Conservation (phyloP, 2,329 filamentous ascomycete genomes). For the Drechslerella dactyloides region DNA sequence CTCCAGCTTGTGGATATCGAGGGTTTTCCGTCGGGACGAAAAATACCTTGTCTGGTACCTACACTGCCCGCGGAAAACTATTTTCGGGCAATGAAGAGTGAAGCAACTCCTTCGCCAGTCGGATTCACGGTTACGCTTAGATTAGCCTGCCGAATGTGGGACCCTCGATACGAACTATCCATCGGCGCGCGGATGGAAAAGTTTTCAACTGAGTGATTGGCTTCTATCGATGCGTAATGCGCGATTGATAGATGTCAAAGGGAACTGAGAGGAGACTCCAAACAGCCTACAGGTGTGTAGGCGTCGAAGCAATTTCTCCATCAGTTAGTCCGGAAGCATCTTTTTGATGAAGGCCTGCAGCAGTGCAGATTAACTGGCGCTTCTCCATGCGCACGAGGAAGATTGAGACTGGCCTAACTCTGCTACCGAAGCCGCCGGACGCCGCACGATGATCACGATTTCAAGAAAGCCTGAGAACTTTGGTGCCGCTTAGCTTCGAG, state of each 20-base stretch:
- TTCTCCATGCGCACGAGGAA: slow-evolving; percentile 45
- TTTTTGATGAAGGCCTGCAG: slow-evolving; percentile 42
- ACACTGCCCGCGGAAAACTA: neutral
- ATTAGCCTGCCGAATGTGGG: slow-evolving; percentile 29
- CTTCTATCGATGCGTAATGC: slow-evolving; percentile 38
- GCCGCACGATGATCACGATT: slow-evolving; percentile 32
- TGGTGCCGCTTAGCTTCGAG: slow-evolving; percentile 17
- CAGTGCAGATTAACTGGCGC: slow-evolving; percentile 36
- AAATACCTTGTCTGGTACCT: neutral
- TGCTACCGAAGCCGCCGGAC: slow-evolving; percentile 38
- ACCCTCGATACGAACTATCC: slow-evolving; percentile 39
- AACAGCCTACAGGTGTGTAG: slow-evolving; percentile 32
- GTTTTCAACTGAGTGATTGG: slow-evolving; percentile 28
- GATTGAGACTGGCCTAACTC: slow-evolving; percentile 40
- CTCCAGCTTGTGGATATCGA: neutral
- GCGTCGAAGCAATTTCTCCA: slow-evolving; percentile 39
- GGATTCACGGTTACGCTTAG: slow-evolving; percentile 33
- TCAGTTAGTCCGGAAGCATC: slow-evolving; percentile 23
- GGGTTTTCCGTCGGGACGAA: slow-evolving; percentile 11
- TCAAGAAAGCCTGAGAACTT: slow-evolving; percentile 4
- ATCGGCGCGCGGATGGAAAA: slow-evolving; percentile 41
- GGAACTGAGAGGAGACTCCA: slow-evolving; percentile 26
- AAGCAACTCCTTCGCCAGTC: slow-evolving; percentile 40
- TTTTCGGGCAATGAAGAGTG: slow-evolving; percentile 8
- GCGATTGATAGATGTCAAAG: slow-evolving; percentile 51